Base-by-base conservation (phyloP, 1,139 yeast species). In the Candida pseudocylindracea region DNA sequence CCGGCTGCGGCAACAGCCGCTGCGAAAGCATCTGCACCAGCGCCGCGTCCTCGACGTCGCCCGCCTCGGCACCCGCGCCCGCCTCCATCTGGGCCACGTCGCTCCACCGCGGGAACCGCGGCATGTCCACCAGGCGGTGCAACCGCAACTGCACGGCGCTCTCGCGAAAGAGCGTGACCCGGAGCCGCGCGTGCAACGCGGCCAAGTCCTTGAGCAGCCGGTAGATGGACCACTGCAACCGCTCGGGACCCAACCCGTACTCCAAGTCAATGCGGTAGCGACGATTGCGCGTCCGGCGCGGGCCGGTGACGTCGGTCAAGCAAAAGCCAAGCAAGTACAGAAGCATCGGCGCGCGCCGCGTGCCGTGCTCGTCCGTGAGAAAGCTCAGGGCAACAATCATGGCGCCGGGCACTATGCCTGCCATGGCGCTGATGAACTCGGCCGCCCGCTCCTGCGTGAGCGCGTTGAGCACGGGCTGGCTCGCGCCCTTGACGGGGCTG, bases 211-310 rank as follows among this genome's bases (percentile, higher is more conserved):
- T 69, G 33, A 74, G 68, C 15, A 71, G 76, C 42, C 75, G 75
- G 29, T 70, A 62, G 7, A 91, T 67, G 1, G 73, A 57, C 98
- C 99, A 91, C 39, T 68, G 66, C 43, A 83, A 57, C 36, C 88
- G 56, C 35, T 75, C 69, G 5, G 71, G 68, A 1, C 94, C 94
- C 12, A 83, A 71, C 2, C 96, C 98, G 45, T 88, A 88, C 45
- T 83, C 94, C 35, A 88, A 55, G 36, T 75, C 79, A 13, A 88
- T 55, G 37, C 65, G 60, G 42, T 66, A 81, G 34, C 58, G 66
- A 36, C 74, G 54, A 37, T 66, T 66, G 38, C 60, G 65, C 3
- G 65, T 60, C 35, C 45, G 43, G 5, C 53, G 46, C 11, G 54
- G 48, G 13, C 49, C 48, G 1, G 73, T 60, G 10, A 60, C 55